These are phyloP conservation scores for Boletus huronensis DNA, from an alignment of 768 basidiomycete genomes.

Conservation along the genomic window DNA sequence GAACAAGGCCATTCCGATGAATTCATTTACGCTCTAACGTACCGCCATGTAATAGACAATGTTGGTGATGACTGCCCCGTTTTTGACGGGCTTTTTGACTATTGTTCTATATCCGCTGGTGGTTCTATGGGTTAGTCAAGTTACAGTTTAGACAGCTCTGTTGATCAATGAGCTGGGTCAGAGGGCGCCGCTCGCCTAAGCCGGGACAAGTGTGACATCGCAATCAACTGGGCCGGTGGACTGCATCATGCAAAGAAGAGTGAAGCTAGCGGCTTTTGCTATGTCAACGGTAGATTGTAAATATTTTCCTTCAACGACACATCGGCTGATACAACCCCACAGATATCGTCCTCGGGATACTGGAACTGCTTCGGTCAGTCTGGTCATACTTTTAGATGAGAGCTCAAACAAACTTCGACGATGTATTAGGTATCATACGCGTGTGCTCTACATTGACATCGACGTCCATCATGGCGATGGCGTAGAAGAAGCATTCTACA, in stretches of 20 bases:
- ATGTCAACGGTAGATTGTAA: constrained; percentile 75
- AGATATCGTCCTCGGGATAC: constrained; percentile 97
- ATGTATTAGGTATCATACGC: constrained; percentile 71
- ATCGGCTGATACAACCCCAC: constrained; percentile 3
- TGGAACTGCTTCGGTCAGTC: constrained; percentile 81
- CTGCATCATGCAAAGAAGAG: constrained; percentile 99
- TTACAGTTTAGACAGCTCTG: not conserved
- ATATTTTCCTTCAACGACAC: not conserved
- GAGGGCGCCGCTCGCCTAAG: constrained; percentile 97
- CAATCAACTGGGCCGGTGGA: constrained; percentile 98
- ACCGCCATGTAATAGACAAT: constrained; percentile 57
- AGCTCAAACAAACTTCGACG: not conserved
- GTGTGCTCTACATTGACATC: constrained; percentile 97
- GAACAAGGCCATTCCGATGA: not conserved
- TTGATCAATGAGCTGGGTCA: constrained; percentile 31
- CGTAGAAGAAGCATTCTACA: constrained; percentile 99
- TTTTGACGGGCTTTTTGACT: constrained; percentile 97
- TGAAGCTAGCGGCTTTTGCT: constrained; percentile 98
- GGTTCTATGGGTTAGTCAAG: constrained; percentile 88
- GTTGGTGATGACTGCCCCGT: constrained; percentile 99
- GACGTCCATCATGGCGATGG: constrained; percentile 99
- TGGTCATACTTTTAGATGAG: not conserved
- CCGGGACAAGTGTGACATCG: constrained; percentile 97
- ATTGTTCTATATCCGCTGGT: constrained; percentile 99
- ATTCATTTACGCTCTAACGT: not conserved